phyloP scores from a whole-genome alignment of 106 monocot genomes.

The Dactylorhiza incarnata region DNA sequence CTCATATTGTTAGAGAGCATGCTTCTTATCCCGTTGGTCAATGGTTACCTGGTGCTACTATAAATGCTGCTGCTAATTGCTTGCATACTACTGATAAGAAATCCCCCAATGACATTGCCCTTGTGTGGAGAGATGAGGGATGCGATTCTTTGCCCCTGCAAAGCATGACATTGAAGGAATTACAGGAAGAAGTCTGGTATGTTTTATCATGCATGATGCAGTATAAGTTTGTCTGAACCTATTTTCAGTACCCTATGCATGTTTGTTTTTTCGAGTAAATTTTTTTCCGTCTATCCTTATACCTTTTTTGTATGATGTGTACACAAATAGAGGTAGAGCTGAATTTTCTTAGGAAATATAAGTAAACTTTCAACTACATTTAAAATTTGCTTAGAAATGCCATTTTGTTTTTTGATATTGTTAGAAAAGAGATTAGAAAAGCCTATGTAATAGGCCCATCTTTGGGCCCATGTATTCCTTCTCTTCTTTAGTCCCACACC shows the following conservation, averaged over 20 bases:
- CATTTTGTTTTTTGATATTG: too few relatives aligned
- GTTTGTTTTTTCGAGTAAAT: not conserved
- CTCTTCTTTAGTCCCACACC: too few relatives aligned
- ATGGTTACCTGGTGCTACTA: conserved; percentile 73
- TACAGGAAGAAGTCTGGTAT: conserved; percentile 71
- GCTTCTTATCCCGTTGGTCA: conserved; percentile 63
- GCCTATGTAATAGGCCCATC: too few relatives aligned
- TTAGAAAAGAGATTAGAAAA: too few relatives aligned
- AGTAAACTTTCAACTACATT: too few relatives aligned
- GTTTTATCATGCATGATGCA: not conserved
- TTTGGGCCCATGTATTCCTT: too few relatives aligned
- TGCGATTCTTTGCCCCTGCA: conserved; percentile 58
- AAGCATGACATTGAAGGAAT: conserved; percentile 61
- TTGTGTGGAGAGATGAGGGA: conserved; percentile 91
- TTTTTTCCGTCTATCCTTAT: not conserved
- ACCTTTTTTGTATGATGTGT: not conserved
- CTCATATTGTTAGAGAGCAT: conserved; percentile 62
- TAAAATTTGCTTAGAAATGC: too few relatives aligned
- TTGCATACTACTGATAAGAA: conserved; percentile 54
- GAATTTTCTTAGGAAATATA: not conserved
- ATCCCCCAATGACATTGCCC: conserved; percentile 35
- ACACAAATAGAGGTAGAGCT: not conserved
- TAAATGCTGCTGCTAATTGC: conserved; percentile 79
- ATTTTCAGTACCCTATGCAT: not conserved
- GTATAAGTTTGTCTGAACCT: not conserved